Conservation (phyloP, 139 green algal genomes). For the Pleodorina starrii region DNA sequence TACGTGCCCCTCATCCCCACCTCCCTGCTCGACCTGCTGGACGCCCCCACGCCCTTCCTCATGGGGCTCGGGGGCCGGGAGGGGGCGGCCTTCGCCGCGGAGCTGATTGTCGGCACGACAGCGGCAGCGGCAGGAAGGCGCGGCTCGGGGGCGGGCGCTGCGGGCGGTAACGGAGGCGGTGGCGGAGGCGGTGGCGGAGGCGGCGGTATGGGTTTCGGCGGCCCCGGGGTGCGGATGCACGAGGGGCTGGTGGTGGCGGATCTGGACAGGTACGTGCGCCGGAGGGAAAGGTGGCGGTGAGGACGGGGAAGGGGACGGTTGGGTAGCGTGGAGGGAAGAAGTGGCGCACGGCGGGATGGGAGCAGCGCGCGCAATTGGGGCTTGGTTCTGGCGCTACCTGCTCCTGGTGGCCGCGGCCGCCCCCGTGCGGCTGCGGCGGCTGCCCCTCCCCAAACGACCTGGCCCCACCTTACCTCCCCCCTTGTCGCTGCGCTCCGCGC, state of each 20-base stretch:
- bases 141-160: too few species aligned
- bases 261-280: slow-evolving; percentile 57
- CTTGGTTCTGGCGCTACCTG: background rate
- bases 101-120: background rate
- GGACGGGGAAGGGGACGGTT: too few species aligned
- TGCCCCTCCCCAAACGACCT: too few species aligned
- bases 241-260: slow-evolving; percentile 65
- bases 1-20: slow-evolving; percentile 71
- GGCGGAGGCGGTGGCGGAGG: background rate
- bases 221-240: background rate
- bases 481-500: too few species aligned
- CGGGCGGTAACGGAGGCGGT: background rate
- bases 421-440: too few species aligned
- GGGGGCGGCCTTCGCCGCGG: background rate
- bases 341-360: too few species aligned
- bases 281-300: too few species aligned
- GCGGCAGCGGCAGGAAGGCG: too few species aligned
- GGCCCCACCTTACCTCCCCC: too few species aligned
- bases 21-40: slow-evolving; percentile 62
- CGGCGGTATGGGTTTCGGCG: background rate
- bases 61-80: slow-evolving; percentile 62
- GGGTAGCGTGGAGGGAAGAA: too few species aligned
- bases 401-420: background rate
- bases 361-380: too few species aligned
- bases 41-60: slow-evolving; percentile 74